These are phyloP conservation scores for Nidularia sp. DNA, from an alignment of 768 basidiomycete species.

Conservation along the genomic window DNA sequence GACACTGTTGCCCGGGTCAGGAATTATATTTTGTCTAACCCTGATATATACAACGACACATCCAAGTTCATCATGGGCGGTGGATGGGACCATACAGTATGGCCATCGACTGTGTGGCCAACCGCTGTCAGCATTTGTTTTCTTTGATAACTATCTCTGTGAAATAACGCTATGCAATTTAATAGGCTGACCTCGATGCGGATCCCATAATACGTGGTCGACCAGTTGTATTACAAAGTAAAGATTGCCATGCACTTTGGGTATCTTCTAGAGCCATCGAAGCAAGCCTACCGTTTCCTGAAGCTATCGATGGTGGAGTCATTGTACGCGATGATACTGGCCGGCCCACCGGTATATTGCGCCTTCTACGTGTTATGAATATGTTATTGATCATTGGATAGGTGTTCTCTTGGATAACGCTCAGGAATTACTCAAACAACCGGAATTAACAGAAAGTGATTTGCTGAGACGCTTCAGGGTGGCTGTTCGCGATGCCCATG, in stretches of 20 bases:
- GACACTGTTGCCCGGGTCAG: constrained; percentile 46
- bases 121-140: constrained; percentile 15
- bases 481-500: constrained; percentile 64
- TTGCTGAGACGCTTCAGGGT: constrained; percentile 56
- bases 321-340: constrained; percentile 68
- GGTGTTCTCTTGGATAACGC: constrained; percentile 87
- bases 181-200: constrained; percentile 65
- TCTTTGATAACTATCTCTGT: no score
- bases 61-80: constrained; percentile 55
- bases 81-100: constrained; percentile 77
- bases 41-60: constrained; percentile 35
- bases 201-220: constrained; percentile 67
- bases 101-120: constrained; percentile 47
- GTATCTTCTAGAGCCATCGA: constrained; percentile 63
- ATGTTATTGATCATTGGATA: no score
- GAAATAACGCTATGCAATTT: no score
- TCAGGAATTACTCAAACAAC: constrained; percentile 65
- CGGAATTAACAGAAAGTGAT: constrained; percentile 59
- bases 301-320: constrained; percentile 72
- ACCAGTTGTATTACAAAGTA: constrained; percentile 74
- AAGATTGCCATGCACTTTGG: constrained; percentile 91
- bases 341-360: constrained; percentile 67
- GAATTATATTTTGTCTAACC: constrained; percentile 40
- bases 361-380: no score
- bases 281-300: constrained; percentile 58